phyloP scores from a whole-genome alignment of 2,329 filamentous ascomycete genomes.

The Monilinia aucupariae region DNA sequence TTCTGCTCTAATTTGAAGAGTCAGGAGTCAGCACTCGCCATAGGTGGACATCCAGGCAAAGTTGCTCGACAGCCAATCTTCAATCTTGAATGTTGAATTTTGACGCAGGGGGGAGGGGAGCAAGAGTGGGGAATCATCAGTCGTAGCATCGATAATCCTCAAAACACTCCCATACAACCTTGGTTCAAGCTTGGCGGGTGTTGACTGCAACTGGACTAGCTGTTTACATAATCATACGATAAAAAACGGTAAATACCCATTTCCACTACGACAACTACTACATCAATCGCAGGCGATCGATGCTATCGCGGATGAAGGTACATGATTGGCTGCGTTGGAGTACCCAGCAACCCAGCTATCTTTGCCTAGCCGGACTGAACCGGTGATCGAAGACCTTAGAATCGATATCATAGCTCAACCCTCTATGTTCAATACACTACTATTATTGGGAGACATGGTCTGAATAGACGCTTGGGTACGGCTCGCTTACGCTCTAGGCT shows the following conservation, averaged over 20 bases:
- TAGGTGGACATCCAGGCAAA: not conserved
- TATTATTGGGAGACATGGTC: too few species aligned
- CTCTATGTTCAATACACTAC: too few species aligned
- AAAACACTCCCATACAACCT: not conserved
- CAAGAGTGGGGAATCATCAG: not conserved
- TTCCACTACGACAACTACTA: not conserved
- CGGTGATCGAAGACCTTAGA: not conserved
- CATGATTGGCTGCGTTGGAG: not conserved
- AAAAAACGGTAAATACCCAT: not conserved
- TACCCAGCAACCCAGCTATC: not conserved
- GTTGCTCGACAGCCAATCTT: not conserved
- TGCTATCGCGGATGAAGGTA: not conserved
- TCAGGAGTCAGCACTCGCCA: not conserved
- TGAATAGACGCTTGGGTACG: not conserved
- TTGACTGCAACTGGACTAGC: not conserved
- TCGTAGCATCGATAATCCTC: not conserved
- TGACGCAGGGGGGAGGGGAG: not conserved
- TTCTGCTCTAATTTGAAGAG: not conserved
- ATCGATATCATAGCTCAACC: too few species aligned
- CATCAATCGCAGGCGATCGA: not conserved
- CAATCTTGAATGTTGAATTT: not conserved
- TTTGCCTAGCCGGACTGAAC: not conserved
- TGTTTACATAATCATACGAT: not conserved
- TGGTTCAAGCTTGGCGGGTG: not conserved
- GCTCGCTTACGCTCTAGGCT: not conserved